phyloP scores from a whole-genome alignment of 352 stramenopile genomes.

The Elongisporangium anandrum region DNA sequence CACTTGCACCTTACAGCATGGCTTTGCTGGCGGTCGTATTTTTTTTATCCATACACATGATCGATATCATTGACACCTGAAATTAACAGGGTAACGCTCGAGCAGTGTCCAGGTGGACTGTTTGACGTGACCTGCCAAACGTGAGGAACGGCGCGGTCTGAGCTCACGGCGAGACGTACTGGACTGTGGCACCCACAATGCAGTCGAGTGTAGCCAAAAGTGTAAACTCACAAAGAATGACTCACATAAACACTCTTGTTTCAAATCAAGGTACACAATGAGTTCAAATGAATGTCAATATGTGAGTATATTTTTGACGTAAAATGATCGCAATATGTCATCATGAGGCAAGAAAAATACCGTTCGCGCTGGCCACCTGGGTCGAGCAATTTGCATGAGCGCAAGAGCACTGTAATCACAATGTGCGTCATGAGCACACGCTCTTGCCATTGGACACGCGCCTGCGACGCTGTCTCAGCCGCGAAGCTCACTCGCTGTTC shows the following conservation, averaged over 20 bases:
- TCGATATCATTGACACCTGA: background rate
- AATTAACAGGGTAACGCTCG: background rate
- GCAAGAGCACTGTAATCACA: background rate
- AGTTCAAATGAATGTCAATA: background rate
- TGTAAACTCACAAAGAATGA: background rate
- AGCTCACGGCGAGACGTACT: background rate
- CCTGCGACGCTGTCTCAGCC: background rate
- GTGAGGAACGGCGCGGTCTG: background rate
- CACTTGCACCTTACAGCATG: background rate
- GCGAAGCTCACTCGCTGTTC: background rate
- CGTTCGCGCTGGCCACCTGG: background rate
- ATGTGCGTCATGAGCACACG: background rate
- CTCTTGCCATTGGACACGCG: background rate
- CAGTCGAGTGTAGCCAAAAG: background rate
- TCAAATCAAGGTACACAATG: background rate
- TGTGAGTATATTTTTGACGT: no score
- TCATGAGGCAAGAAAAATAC: background rate
- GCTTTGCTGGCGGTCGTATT: no score
- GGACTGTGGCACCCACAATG: background rate
- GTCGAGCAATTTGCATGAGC: background rate
- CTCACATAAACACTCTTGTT: background rate
- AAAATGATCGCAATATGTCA: no score
- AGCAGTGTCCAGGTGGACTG: background rate
- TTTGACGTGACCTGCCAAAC: background rate
- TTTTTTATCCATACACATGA: no score